Evolutionary conservation across 1,284 basidiomycete genomes (phyloP).

Genomic region (Vanrija sp.): DNA sequence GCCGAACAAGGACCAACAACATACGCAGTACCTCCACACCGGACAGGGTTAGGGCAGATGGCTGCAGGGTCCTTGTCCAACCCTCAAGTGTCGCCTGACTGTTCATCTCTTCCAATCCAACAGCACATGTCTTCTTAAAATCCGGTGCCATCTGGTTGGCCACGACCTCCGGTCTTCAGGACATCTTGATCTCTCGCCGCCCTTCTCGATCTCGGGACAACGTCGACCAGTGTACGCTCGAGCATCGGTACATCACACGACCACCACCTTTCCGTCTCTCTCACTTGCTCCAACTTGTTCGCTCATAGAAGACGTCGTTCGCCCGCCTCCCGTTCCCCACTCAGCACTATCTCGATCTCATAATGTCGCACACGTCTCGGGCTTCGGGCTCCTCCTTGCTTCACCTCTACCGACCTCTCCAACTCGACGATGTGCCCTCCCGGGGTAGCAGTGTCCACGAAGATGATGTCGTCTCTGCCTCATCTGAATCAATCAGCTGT

Average conservation of each 20-base stretch:
- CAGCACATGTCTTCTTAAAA: no score
- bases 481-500: conserved; percentile 3
- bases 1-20: no score
- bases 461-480: background rate
- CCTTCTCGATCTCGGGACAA: background rate
- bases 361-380: conserved; percentile 16
- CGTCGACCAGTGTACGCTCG: background rate
- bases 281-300: background rate
- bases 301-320: background rate
- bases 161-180: background rate
- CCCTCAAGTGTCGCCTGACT: no score
- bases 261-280: background rate
- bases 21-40: no score
- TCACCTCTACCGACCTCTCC: conserved; percentile 31
- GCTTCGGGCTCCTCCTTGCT: conserved; percentile 37
- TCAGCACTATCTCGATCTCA: background rate
- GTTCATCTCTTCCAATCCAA: no score
- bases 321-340: background rate
- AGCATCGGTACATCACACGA: background rate
- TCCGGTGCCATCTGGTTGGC: background rate
- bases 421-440: conserved; percentile 6
- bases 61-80: no score
- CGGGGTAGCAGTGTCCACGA: background rate
- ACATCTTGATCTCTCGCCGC: background rate
- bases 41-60: no score